Base-by-base conservation (phyloP, 2,329 filamentous ascomycete genomes). In the Harringtonia lauricola region DNA sequence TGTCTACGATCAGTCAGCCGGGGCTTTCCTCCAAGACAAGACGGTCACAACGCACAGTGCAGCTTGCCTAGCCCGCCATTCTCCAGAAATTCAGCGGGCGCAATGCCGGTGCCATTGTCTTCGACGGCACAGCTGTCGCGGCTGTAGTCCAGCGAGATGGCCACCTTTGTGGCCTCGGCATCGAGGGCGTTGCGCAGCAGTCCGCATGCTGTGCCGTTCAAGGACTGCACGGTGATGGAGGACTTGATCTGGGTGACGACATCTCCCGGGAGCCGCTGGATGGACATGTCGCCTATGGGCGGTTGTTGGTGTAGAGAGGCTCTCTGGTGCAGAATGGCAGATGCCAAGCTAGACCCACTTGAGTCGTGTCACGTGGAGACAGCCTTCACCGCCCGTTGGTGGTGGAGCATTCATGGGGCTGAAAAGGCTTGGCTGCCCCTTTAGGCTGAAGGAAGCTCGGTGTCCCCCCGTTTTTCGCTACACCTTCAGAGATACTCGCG, bases 121-220 rank as follows among this genome's bases (percentile, higher is more conserved):
- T 94, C 84, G 6, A 95, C 74, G 0, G 72, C 70, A 60, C 89
- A 95, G 52, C 74, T 78, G 6, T 88, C 90, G 21, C 81, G 79
- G 42, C 64, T 60, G 57, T 86, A 87, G 62, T 95, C 84, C 19
- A 95, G 67, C 1, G 71, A 73, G 43, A 94, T 67, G 42, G 75
- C 75, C 49, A 95, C 64, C 44, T 72, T 83, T 29, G 68, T 72
- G 15, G 89, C 81, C 37, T 67, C 65, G 4, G 88, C 86, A 65
- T 98, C 92, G 13, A 98, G 69, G 1, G 87, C 78, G 59, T 98
- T 98, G 58, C 83, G 79, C 22, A 94, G 54, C 10, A 96, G 71
- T 37, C 83, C 85, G 44, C 78, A 67, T 14, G 86, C 66, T 5
- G 85, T 87, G 22, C 66, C 74, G 52, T 81, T 82, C 28, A 96